These are phyloP conservation scores for Pyrus communis DNA, from an alignment of 306 rosid species.

Conservation along the genomic window DNA sequence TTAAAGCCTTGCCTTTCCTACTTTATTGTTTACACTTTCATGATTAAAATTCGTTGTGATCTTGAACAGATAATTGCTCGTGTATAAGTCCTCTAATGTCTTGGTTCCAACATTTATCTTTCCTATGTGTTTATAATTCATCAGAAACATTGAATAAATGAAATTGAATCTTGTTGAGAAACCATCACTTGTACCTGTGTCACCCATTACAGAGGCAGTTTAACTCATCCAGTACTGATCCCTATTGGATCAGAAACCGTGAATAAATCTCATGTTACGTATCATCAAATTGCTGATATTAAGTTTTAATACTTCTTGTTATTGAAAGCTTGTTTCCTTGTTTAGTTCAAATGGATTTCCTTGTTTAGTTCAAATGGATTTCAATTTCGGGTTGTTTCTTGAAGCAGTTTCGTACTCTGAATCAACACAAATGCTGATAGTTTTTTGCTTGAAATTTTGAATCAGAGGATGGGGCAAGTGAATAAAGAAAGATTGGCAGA, in stretches of 20 bases:
- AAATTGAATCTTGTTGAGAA: not conserved
- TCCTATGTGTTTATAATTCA: not conserved
- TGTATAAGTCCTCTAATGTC: not conserved
- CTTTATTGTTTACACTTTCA: not conserved
- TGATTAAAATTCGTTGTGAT: not conserved
- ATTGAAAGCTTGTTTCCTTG: not conserved
- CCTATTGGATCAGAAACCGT: not conserved
- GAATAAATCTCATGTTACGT: not conserved
- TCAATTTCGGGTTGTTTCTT: not conserved
- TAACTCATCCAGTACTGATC: not conserved
- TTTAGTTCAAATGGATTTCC: not conserved
- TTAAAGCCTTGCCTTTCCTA: not conserved
- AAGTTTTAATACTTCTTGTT: not conserved
- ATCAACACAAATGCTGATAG: not conserved
- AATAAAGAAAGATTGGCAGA: constrained; percentile 79
- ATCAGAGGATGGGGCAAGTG: constrained; percentile 79
- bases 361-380: not conserved
- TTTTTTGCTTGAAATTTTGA: not conserved
- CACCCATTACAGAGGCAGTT: not conserved
- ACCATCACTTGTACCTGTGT: not conserved
- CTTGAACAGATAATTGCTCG: not conserved
- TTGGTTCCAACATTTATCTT: not conserved
- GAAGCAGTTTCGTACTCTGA: not conserved
- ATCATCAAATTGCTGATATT: not conserved
- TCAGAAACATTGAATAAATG: not conserved